phyloP scores from a whole-genome alignment of 257 asterid species.

The Nemophila menziesii region DNA sequence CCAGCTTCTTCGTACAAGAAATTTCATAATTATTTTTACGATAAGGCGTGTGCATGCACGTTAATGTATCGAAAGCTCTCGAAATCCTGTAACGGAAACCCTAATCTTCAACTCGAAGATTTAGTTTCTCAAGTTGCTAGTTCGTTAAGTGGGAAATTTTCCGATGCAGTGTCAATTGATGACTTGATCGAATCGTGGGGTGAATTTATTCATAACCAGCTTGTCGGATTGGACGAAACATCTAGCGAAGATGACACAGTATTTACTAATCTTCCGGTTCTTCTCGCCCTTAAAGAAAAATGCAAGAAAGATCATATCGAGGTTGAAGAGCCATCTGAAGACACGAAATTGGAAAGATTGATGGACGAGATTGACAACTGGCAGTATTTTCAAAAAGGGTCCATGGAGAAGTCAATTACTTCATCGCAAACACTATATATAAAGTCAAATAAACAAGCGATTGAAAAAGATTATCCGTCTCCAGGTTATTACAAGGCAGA shows the following conservation, averaged over 20 bases:
- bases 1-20: slow-evolving; percentile 12
- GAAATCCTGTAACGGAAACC: slow-evolving; percentile 10
- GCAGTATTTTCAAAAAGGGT: background rate
- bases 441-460: background rate
- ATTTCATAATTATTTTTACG: slow-evolving; percentile 3
- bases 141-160: slow-evolving; percentile 3
- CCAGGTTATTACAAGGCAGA: slow-evolving; percentile 2
- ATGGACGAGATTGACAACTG: slow-evolving; percentile 3
- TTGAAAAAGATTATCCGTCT: slow-evolving; percentile 9
- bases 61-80: slow-evolving; percentile 9
- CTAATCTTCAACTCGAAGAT: slow-evolving; percentile 8
- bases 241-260: slow-evolving; percentile 8
- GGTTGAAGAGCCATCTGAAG: background rate
- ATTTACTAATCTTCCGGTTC: slow-evolving; percentile 13
- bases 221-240: slow-evolving; percentile 12
- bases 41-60: slow-evolving; percentile 13
- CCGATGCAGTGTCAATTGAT: background rate
- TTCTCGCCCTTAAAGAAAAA: slow-evolving; percentile 8
- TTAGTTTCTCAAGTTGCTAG: slow-evolving; percentile 1
- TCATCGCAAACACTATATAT: background rate
- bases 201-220: slow-evolving; percentile 12
- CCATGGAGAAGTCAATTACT: background rate
- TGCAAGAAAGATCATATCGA: background rate
- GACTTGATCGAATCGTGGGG: slow-evolving; percentile 13
- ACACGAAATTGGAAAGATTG: background rate